Evolutionary conservation across 768 basidiomycete genomes (phyloP), one percentile per base, ranked within the genome.

Genomic region (Brasilioporus rufonigricans): DNA sequence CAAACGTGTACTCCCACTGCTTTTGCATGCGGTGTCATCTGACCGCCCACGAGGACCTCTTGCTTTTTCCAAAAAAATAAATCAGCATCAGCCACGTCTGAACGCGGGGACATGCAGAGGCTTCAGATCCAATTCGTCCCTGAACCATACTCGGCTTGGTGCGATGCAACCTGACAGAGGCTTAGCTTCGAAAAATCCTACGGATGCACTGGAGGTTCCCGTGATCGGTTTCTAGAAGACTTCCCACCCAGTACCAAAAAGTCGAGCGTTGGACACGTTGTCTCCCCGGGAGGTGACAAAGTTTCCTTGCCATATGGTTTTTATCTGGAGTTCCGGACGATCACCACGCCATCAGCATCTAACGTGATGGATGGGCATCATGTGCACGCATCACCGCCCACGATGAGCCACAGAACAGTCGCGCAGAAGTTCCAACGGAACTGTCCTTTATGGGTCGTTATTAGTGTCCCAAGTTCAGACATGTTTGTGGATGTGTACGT

Each of bases 31-130:
- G 29, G 3, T n/a, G 13, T 32, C 57, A 50, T 29, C 58, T 55
- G 61, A 60, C 48, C n/a, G 41, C 27, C 49, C 60, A 62, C 50
- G 60, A 51, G 60, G 60, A 39, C 21, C 7, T 23, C 23, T 32
- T 10, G 23, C 8, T 14, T 4, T 36, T 26, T 18, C n/a, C 16
- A 24, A 39, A n/a, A n/a, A n/a, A 38, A 16, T 5, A 14, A 24
- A 19, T 11, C 13, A 4, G 5, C 23, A 16, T 12, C 13, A 31
- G 21, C 45, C 31, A 44, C 23, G 33, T n/a, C 33, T 21, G 32
- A 32, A 27, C 32, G 19, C 31, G 24, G 29, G 27, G 40, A 47
- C 21, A 4, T 31, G 11, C 40, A 43, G 27, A 31, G 35, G 41
- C 41, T 27, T 43, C 24, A 4, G 24, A 21, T 44, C 9, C 2